Evolutionary conservation across 495 filamentous ascomycete species (phyloP), one percentile per base, ranked within the genome.

Genomic region (Aspergillus carlsbadensis): DNA sequence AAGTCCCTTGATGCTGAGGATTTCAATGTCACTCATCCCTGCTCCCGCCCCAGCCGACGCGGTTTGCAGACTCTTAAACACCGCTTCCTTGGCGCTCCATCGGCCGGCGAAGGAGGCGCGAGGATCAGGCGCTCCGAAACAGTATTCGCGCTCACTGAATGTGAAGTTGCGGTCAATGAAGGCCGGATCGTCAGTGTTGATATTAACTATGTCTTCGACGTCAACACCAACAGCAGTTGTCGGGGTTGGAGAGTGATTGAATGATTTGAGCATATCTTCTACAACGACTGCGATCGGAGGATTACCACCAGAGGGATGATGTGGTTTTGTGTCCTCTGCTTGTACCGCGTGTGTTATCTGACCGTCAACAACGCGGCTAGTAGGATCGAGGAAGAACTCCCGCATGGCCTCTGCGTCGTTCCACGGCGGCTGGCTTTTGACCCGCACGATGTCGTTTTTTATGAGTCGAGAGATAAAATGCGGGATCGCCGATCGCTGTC

Each of bases 91-190:
- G 14, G 94, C 94, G 57, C 84, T 89, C 94, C 94, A 99, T 56
- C 90, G 84, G 8, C 94, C 94, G 0, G 95, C 88, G 72, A 96
- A 96, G 33, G 88, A 89, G 45, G 90, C 85, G 61, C 90, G 90
- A 0, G 91, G 85, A 61, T 80, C 80, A 24, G 88, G 71, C 24
- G 90, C 89, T 66, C 86, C 85, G 40, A 76, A 79, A 77, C 94
- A 99, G 75, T 98, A 96, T 42, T 82, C 82, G 58, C 88, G 84
- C 76, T 99, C 94, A 13, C 71, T 72, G 10, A 75, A 66, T 0
- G 92, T 97, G 76, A 98, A 99, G 74, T 99, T 99, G 47, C 94
- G 87, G 59, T 93, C 85, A 31, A 99, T 70, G 68, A 98, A 99
- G 7, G 86, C 94, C 17, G 91, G 85, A 58, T 97, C 98, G 43